These are phyloP conservation scores for Fusarium chuoi DNA, from an alignment of 2,329 filamentous ascomycete species.

Conservation along the genomic window DNA sequence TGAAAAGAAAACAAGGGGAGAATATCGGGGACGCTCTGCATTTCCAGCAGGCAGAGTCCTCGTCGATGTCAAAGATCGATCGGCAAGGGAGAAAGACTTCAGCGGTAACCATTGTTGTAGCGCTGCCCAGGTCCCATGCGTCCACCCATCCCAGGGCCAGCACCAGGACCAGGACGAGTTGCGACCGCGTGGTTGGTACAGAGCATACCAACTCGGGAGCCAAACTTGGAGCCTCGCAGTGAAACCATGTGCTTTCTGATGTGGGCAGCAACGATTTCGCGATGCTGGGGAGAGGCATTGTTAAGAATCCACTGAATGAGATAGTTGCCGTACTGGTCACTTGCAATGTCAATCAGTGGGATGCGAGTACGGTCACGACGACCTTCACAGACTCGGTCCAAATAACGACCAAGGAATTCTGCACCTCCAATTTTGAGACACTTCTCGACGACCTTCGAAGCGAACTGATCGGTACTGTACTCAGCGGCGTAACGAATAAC, in stretches of 20 bases:
- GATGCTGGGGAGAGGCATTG: constrained; percentile 86
- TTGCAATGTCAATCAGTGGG: constrained; percentile 96
- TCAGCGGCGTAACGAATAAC: constrained; percentile 93
- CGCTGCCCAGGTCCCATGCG: constrained; percentile 69
- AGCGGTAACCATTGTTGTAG: constrained; percentile 69
- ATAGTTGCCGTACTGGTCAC: constrained; percentile 99
- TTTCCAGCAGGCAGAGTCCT: constrained; percentile 3
- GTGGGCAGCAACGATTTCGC: constrained; percentile 91
- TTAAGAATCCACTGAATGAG: constrained; percentile 97
- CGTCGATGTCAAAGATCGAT: background rate
- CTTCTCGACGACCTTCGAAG: constrained; percentile 98
- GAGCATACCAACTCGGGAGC: constrained; percentile 97
- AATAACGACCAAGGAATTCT: constrained; percentile 91
- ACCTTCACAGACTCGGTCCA: constrained; percentile 93
- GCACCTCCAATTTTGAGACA: constrained; percentile 94
- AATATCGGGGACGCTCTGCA: constrained; percentile 1
- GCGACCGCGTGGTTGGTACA: constrained; percentile 94
- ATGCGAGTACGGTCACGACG: constrained; percentile 92
- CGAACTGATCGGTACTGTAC: constrained; percentile 99
- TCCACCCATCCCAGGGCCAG: constrained; percentile 70
- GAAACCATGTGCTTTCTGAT: constrained; percentile 99
- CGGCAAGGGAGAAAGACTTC: constrained; percentile 14
- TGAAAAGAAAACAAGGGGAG: constrained; percentile 35
- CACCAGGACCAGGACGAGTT: constrained; percentile 87
- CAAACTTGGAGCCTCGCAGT: constrained; percentile 96